Percentiles rank a stretch among this genome's conserved stretches.
Conservation (phyloP, 352 stramenopile species). For the Pythium coloratum region DNA sequence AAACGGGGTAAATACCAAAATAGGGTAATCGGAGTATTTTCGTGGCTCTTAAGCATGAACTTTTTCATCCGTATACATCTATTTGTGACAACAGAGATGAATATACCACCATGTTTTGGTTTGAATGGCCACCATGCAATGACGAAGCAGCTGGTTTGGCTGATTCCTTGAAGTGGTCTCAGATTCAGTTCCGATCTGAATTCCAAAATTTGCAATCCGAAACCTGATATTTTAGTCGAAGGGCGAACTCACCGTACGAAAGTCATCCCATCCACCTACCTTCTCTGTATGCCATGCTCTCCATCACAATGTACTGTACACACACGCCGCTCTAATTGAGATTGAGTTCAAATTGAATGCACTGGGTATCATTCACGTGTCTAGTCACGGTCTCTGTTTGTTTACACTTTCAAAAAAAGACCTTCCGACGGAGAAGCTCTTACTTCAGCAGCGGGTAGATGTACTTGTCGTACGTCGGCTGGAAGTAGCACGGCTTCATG, state of each 20-base stretch:
- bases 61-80: too few species aligned
- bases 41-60: too few species aligned
- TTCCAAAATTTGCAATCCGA: background rate
- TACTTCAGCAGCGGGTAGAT: slow-evolving; percentile 14
- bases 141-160: background rate
- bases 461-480: slow-evolving; percentile 14
- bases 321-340: too few species aligned
- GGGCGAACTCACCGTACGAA: too few species aligned
- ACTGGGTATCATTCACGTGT: background rate
- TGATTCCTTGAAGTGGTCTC: background rate
- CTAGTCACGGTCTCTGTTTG: background rate
- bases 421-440: too few species aligned
- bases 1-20: background rate
- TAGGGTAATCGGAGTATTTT: background rate
- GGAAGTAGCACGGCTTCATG: slow-evolving; percentile 16
- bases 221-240: background rate
- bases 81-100: too few species aligned
- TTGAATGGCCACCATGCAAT: background rate
- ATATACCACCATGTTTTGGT: background rate
- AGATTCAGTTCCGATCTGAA: background rate
- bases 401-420: too few species aligned
- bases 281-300: too few species aligned
- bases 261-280: too few species aligned
- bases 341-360: too few species aligned
- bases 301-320: too few species aligned